Base-by-base conservation (phyloP, 2,329 filamentous ascomycete species). In the Apiospora saccharicola region DNA sequence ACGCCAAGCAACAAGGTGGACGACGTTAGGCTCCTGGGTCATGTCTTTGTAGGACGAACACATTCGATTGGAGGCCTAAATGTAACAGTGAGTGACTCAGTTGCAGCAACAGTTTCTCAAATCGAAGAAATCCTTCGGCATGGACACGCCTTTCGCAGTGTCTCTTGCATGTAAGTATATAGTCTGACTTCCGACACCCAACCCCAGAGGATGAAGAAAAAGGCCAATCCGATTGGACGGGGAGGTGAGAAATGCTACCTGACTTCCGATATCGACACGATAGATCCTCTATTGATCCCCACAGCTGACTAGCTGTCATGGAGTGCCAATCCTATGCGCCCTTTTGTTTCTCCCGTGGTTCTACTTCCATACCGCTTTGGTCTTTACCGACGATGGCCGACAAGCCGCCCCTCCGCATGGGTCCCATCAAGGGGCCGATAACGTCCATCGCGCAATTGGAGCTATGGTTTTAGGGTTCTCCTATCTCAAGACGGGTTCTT, bases 241-340 rank as follows among this genome's bases (percentile, higher is more conserved):
- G 53, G 19, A 37, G 34, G 30, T 64, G 12, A 16, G 57, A 64
- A 8, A 64, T 37, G 57, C 30, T n/a, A 22, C 37, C 37, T 41
- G 37, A 41, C 57, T 64, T 64, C 57, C 57, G 57, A 64, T 64
- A 64, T 64, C 57, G 57, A 61, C 53, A 61, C 26, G 26, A 22
- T 26, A 61, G 53, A 61, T 61, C 53, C 53, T 61, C 53, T 61
- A 61, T 37, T 61, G 53, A 64, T 64, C 57, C 57, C 57, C 57
- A 64, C 57, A 64, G 19, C 53, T 61, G 53, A 61, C 53, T 61
- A 61, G 53, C 26, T 7, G 30, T 57, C 7, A 30, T 34, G 8
- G 34, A 44, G 34, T 37, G 19, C 64, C 37, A n/a, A 46, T 43
- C 64, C 64, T 41, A 12, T 30, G n/a, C 41, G 26, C 41, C 67